Conservation (phyloP, 2,329 filamentous ascomycete genomes). For the Gaeumannomyces sp. region DNA sequence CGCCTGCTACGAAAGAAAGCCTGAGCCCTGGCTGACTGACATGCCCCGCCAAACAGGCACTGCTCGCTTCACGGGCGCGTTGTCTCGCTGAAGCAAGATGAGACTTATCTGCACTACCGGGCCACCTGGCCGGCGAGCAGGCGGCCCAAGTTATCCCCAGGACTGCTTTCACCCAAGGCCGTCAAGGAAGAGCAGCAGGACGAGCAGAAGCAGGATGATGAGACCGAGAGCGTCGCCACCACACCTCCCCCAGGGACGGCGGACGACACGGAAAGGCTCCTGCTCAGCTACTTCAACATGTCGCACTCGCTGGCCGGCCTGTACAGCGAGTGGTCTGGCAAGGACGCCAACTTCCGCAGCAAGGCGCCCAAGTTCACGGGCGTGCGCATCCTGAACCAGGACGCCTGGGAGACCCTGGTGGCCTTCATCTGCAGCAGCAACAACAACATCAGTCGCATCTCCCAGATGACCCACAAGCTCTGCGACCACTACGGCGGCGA, state of each 20-base stretch:
- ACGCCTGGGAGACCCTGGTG: slow-evolving; percentile 90
- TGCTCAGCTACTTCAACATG: slow-evolving; percentile 85
- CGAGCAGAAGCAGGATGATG: not conserved
- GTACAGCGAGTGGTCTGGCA: slow-evolving; percentile 80
- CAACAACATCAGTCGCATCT: slow-evolving; percentile 94
- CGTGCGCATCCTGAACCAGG: slow-evolving; percentile 86
- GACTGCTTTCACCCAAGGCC: slow-evolving; percentile 27
- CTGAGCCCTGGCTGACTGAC: slow-evolving; percentile 12
- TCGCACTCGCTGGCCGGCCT: slow-evolving; percentile 66
- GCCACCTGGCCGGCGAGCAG: slow-evolving; percentile 49
- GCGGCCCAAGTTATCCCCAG: slow-evolving; percentile 24
- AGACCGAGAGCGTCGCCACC: not conserved
- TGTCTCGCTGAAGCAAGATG: slow-evolving; percentile 77
- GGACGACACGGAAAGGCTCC: slow-evolving; percentile 64
- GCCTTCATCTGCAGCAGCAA: slow-evolving; percentile 98
- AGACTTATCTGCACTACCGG: slow-evolving; percentile 71
- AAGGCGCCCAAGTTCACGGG: slow-evolving; percentile 84
- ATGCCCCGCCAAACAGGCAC: slow-evolving; percentile 43
- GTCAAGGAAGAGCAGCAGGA: slow-evolving; percentile 15
- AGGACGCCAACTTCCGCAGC: slow-evolving; percentile 82
- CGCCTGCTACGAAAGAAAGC: not conserved
- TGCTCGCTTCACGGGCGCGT: slow-evolving; percentile 83
- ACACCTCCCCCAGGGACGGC: not conserved
- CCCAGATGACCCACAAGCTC: slow-evolving; percentile 91
- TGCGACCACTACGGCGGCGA: slow-evolving; percentile 70